Conservation (phyloP, 192 early-diverging fungal genomes). For the Gigaspora rosea region DNA sequence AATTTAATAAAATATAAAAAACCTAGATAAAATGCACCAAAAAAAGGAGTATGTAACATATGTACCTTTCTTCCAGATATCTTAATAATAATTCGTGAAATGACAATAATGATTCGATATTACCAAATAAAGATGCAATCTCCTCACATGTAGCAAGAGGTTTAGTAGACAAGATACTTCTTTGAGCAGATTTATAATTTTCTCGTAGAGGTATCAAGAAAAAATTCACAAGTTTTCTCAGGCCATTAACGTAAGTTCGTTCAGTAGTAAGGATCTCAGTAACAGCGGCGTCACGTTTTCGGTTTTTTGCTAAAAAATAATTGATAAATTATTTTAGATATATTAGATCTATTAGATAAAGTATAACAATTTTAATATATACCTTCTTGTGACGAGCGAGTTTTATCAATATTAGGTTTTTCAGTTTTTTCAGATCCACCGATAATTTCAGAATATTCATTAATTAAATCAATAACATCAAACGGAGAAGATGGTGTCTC, state of each 20-base stretch:
- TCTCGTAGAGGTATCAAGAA: slow-evolving; percentile 46
- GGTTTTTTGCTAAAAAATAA: background rate
- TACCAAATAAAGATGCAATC: slow-evolving; percentile 25
- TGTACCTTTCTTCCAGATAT: slow-evolving; percentile 29
- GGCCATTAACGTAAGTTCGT: slow-evolving; percentile 81
- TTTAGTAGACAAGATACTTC: slow-evolving; percentile 20
- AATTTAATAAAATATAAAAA: too few species aligned
- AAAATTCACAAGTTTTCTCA: slow-evolving; percentile 68
- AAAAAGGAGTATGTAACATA: background rate
- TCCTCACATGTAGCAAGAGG: slow-evolving; percentile 23
- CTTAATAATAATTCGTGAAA: slow-evolving; percentile 28
- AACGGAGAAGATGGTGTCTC: too few species aligned
- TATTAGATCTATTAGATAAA: too few species aligned
- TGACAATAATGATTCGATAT: slow-evolving; percentile 13
- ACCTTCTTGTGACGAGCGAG: too few species aligned
- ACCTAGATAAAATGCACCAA: too few species aligned
- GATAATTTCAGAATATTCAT: too few species aligned
- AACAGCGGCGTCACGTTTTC: slow-evolving; percentile 38
- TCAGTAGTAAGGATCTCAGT: slow-evolving; percentile 85
- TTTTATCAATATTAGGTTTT: too few species aligned
- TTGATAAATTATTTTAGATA: too few species aligned
- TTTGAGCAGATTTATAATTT: slow-evolving; percentile 36
- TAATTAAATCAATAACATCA: too few species aligned
- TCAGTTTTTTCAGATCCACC: too few species aligned
- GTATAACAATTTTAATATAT: too few species aligned